These are phyloP conservation scores for Crithidia brevicula DNA, from an alignment of 208 protist species.

Conservation along the genomic window DNA sequence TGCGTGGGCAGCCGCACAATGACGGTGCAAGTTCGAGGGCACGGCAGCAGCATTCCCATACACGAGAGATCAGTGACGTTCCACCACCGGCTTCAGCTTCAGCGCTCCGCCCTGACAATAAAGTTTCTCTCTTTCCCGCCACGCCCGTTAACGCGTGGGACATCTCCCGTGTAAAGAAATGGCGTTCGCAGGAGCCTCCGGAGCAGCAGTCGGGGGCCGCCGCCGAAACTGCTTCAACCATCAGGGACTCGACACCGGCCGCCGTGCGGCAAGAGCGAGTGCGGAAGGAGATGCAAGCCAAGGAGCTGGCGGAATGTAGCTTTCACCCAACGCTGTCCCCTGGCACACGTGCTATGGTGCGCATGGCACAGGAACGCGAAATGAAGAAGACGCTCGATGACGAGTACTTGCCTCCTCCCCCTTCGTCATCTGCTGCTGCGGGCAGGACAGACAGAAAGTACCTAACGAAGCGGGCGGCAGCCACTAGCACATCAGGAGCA, in stretches of 20 bases:
- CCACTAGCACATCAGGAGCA: background rate
- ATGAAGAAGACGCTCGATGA: conserved; percentile 18
- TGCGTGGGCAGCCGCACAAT: no score
- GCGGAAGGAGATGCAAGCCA: conserved; percentile 41
- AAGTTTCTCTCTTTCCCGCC: background rate
- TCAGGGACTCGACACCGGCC: background rate
- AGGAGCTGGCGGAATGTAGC: conserved; percentile 73
- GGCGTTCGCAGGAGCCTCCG: background rate
- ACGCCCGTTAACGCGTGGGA: conserved; percentile 4
- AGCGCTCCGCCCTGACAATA: background rate
- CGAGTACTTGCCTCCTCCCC: background rate
- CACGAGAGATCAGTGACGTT: no score
- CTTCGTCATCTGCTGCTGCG: no score
- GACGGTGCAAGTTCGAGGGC: no score
- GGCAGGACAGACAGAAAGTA: no score
- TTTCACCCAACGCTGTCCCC: conserved; percentile 76
- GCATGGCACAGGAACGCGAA: conserved; percentile 28
- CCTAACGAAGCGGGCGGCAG: no score
- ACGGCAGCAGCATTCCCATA: no score
- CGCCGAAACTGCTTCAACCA: background rate
- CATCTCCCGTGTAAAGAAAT: background rate
- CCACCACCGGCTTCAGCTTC: background rate
- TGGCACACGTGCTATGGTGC: conserved; percentile 54
- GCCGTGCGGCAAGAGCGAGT: conserved; percentile 30
- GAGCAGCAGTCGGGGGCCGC: background rate